Evolutionary conservation across 169 alveolate species (phyloP).

Genomic region (Plasmodium blacklocki): DNA sequence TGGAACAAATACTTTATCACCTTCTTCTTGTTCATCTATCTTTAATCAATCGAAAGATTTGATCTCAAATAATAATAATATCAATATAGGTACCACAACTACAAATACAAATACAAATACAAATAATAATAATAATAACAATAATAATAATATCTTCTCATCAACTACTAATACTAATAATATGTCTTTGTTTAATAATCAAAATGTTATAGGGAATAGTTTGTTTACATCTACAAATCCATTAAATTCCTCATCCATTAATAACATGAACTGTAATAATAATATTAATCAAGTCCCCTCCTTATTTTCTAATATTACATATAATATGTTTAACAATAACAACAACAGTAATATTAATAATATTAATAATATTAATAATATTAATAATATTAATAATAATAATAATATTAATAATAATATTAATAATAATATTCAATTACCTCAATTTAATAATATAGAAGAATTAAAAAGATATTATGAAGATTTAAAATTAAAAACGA

Average conservation of each 20-base stretch:
- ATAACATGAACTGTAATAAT: neutral
- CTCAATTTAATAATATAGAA: neutral
- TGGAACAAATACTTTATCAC: no score
- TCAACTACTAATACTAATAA: neutral
- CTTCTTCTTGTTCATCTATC: no score
- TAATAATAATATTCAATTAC: neutral
- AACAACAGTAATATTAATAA: neutral
- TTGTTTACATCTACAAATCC: neutral
- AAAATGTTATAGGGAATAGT: neutral
- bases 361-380: no score
- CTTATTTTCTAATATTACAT: constrained; percentile 14
- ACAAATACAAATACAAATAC: neutral
- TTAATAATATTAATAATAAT: neutral
- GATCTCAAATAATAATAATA: no score
- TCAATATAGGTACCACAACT: no score
- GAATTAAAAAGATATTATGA: constrained; percentile 45
- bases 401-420: neutral
- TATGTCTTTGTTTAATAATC: constrained; percentile 1
- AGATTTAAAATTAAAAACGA: constrained; percentile 38
- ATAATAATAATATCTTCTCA: neutral
- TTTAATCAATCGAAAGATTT: no score
- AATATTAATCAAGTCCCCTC: neutral
- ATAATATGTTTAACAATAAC: neutral
- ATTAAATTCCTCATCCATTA: neutral
- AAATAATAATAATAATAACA: neutral